phyloP scores from a whole-genome alignment of 2,329 filamentous ascomycete species.

The Fusarium concolor region DNA sequence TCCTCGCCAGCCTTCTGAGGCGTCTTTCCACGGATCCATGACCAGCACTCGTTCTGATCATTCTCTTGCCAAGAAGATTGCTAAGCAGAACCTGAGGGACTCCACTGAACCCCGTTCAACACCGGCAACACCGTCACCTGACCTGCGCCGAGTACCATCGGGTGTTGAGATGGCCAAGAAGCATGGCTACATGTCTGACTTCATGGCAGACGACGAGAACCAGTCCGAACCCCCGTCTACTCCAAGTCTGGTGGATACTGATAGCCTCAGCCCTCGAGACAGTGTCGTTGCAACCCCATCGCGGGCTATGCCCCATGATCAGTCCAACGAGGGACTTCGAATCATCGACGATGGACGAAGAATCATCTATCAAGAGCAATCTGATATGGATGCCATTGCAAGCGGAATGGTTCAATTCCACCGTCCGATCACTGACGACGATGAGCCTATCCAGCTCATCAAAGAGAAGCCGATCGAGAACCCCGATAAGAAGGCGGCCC shows the following conservation, averaged over 20 bases:
- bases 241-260: slow-evolving; percentile 48
- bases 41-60: slow-evolving; percentile 43
- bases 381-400: slow-evolving; percentile 42
- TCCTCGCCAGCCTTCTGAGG: slow-evolving; percentile 30
- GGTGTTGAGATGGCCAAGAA: slow-evolving; percentile 47
- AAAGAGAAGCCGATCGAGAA: slow-evolving; percentile 31
- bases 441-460: slow-evolving; percentile 40
- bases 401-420: slow-evolving; percentile 42
- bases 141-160: slow-evolving; percentile 42
- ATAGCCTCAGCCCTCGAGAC: slow-evolving; percentile 47
- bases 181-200: slow-evolving; percentile 46
- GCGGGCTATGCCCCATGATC: slow-evolving; percentile 35
- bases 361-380: slow-evolving; percentile 46
- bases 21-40: slow-evolving; percentile 38
- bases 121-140: slow-evolving; percentile 24
- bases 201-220: slow-evolving; percentile 46
- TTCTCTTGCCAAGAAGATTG: slow-evolving; percentile 40
- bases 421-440: slow-evolving; percentile 37
- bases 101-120: slow-evolving; percentile 32
- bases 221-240: slow-evolving; percentile 47
- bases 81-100: slow-evolving; percentile 37
- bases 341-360: slow-evolving; percentile 46
- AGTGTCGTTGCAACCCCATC: slow-evolving; percentile 45
- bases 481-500: slow-evolving; percentile 15
- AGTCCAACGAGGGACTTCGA: slow-evolving; percentile 46